A percentile compares a stretch with the other conserved stretches of the same genome.
phyloP scores from a whole-genome alignment of 176 grass and related monocot genomes.

The Microstegium vimineum region DNA sequence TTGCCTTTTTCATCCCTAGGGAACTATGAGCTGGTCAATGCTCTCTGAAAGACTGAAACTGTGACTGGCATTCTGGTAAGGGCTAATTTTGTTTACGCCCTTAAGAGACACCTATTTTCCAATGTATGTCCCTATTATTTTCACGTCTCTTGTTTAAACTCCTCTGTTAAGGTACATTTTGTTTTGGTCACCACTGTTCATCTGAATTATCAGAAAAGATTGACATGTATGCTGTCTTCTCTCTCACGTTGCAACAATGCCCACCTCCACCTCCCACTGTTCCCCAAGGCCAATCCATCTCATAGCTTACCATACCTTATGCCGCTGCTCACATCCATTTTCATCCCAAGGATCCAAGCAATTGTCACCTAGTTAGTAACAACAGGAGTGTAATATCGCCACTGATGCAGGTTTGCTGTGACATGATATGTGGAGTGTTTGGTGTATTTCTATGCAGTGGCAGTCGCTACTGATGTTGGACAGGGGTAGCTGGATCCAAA shows the following conservation, averaged over 20 bases:
- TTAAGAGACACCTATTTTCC: neutral
- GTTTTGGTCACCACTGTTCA: neutral
- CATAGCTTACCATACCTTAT: neutral
- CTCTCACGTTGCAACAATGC: neutral
- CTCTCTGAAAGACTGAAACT: neutral
- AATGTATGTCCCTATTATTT: neutral
- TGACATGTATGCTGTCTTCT: neutral
- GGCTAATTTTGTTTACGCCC: neutral
- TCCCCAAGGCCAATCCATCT: neutral
- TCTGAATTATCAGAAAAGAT: neutral
- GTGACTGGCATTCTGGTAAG: neutral
- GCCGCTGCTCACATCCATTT: neutral
- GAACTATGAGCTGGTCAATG: neutral
- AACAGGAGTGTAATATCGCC: neutral
- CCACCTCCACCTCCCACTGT: neutral
- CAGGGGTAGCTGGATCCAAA: too few species aligned
- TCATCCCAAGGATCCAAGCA: neutral
- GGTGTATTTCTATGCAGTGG: neutral
- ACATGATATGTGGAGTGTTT: neutral
- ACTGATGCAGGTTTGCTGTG: neutral
- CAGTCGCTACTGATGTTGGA: neutral
- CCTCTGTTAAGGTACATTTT: neutral
- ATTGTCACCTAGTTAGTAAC: neutral
- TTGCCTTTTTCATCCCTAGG: neutral
- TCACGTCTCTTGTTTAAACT: neutral